Conservation (phyloP, 495 filamentous ascomycete genomes). For the Aspergillus affinis region DNA sequence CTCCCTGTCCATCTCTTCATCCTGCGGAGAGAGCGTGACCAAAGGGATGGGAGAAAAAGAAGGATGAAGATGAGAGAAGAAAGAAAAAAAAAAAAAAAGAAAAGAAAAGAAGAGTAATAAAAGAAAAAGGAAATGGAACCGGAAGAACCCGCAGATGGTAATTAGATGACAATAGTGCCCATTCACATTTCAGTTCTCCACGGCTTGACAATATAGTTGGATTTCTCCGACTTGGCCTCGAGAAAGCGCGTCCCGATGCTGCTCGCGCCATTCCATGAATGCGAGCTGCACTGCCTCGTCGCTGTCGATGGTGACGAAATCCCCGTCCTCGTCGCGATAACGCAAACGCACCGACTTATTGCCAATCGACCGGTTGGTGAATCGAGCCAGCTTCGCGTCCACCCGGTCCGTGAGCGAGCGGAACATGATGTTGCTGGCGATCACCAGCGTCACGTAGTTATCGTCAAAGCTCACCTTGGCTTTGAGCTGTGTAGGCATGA, state of each 20-base stretch:
- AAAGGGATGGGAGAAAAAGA: constrained; percentile 6
- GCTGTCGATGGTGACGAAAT: constrained; percentile 87
- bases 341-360: constrained; percentile 76
- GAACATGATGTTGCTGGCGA: constrained; percentile 88
- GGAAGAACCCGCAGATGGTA: constrained; percentile 8
- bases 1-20: not conserved
- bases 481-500: constrained; percentile 72
- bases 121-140: constrained; percentile 7
- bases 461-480: constrained; percentile 87
- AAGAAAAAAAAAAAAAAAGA: constrained; percentile 11
- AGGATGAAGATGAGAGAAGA: constrained; percentile 3
- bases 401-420: constrained; percentile 94
- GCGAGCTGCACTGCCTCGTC: constrained; percentile 95
- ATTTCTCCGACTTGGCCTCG: constrained; percentile 77
- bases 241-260: constrained; percentile 61
- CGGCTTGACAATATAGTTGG: constrained; percentile 67
- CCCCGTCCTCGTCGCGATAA: constrained; percentile 90
- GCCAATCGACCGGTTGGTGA: constrained; percentile 76
- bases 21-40: constrained; percentile 7
- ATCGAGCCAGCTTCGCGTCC: constrained; percentile 85
- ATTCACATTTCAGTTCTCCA: constrained; percentile 32
- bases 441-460: constrained; percentile 86
- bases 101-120: too few relatives aligned
- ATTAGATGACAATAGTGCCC: constrained; percentile 2
- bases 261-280: constrained; percentile 88